Evolutionary conservation across 2,329 filamentous ascomycete genomes (phyloP), one percentile per base, ranked within the genome.

Genomic region (Aspergillus hortae): DNA sequence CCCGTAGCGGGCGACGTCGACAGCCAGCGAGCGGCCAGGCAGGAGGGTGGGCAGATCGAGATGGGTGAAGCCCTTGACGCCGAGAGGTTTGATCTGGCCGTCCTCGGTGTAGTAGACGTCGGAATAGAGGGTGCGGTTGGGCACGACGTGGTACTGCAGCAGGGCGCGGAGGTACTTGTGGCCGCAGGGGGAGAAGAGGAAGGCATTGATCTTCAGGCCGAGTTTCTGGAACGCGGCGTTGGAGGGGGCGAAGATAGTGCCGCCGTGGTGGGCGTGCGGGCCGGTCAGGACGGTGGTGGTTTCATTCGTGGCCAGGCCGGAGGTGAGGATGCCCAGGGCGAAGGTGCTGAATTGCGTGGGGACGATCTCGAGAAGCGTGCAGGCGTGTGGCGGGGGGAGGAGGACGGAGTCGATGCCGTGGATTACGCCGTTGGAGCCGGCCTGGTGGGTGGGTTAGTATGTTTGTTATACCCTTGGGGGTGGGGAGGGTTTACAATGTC

Each of bases 1-100:
- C n/a, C 82, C 84, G 62, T 81, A 87, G 12, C 80, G 76, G 4
- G 78, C 79, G 40, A 95, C 80, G 64, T 95, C 90, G 35, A 96
- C 80, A 27, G 81, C 80, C 3, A 96, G 66, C 43, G 77, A 79
- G 64, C 84, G 83, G 49, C 82, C 84, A 21, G 82, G 75, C 2
- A 96, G 77, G 15, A 90, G 74, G 0, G 90, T 95, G 0, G 85
- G 83, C 2, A 96, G 75, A 60, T 92, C 87, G 43, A 76, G 56
- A 59, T 74, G 63, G 17, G 61, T 52, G 33, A 50, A 51, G 86
- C 85, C 67, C 36, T 40, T 51, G 6, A 46, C 41, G 0, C 48
- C 53, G 27, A 62, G 59, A 10, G 63, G 54, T 19, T 65, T 56
- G 5, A 66, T 59, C 48, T 59, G 49, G 0, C 74, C 74, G 7